Conservation (phyloP, 2,329 filamentous ascomycete genomes). For the Helminthosporium solani region DNA sequence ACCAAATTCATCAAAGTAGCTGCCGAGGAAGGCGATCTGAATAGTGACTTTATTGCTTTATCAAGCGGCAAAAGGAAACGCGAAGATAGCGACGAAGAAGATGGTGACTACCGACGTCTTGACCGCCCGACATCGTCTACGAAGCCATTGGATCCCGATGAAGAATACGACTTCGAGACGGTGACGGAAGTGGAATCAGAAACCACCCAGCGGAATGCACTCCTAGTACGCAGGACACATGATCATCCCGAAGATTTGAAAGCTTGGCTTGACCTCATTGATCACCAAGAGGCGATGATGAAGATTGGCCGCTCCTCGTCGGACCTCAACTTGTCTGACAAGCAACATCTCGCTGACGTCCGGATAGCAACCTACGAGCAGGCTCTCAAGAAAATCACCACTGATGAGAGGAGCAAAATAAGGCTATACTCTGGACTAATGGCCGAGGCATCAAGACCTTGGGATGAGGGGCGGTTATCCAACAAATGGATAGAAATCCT, state of each 20-base stretch:
- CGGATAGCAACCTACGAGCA: constrained; percentile 79
- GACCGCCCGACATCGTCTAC: constrained; percentile 20
- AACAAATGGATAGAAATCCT: constrained; percentile 67
- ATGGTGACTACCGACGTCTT: constrained; percentile 43
- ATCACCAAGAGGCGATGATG: constrained; percentile 72
- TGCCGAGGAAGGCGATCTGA: constrained; percentile 1
- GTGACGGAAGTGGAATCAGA: constrained; percentile 21
- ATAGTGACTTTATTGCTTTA: constrained; percentile 35
- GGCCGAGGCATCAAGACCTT: constrained; percentile 71
- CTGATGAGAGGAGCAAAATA: constrained; percentile 52
- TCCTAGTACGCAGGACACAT: constrained; percentile 65
- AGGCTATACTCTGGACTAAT: constrained; percentile 68
- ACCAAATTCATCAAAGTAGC: constrained; percentile 26
- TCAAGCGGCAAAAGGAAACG: constrained; percentile 26
- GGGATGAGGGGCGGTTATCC: constrained; percentile 63
- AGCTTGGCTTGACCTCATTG: constrained; percentile 76
- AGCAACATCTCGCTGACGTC: constrained; percentile 71
- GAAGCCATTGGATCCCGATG: constrained; percentile 39
- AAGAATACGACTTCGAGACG: constrained; percentile 34
- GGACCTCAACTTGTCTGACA: constrained; percentile 60
- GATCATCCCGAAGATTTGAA: constrained; percentile 66
- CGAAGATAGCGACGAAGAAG: constrained; percentile 15
- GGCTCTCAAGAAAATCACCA: constrained; percentile 62
- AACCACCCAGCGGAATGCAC: constrained; percentile 55
- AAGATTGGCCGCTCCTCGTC: constrained; percentile 47